Evolutionary conservation across 495 filamentous ascomycete genomes (phyloP).

Genomic region (Penicillium bialowiezense): DNA sequence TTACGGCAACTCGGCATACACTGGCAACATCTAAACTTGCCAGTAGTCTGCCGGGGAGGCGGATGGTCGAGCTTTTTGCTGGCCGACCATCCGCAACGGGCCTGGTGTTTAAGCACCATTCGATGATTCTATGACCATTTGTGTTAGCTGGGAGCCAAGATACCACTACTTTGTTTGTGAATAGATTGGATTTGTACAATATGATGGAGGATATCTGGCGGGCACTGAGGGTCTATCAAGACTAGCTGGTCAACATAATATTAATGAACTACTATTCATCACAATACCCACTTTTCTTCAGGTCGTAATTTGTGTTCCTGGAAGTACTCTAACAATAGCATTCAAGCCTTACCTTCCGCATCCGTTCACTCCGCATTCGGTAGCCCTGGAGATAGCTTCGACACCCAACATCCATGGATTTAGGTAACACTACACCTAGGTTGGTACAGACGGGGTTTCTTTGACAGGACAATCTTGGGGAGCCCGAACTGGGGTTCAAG

Average conservation of each 20-base stretch:
- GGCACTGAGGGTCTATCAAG: constrained; percentile 1
- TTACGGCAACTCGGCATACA: constrained; percentile 41
- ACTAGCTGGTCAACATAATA: constrained; percentile 3
- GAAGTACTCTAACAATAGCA: neutral
- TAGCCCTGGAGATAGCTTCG: too few species aligned
- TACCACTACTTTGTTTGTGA: constrained; percentile 23
- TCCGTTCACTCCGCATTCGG: neutral
- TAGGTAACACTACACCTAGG: too few species aligned
- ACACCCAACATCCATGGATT: too few species aligned
- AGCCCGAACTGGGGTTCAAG: too few species aligned
- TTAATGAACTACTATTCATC: constrained; percentile 1
- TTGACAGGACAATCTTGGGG: too few species aligned
- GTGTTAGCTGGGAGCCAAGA: constrained; percentile 15
- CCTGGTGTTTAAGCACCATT: neutral
- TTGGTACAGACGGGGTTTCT: too few species aligned
- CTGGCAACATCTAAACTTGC: constrained; percentile 29
- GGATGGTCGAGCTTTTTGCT: neutral
- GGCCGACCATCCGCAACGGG: neutral
- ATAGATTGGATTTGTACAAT: constrained; percentile 16
- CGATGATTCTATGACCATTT: constrained; percentile 26
- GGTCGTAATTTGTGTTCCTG: constrained; percentile 1
- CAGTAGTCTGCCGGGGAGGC: neutral
- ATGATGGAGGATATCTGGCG: constrained; percentile 12
- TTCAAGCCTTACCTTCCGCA: constrained; percentile 3
- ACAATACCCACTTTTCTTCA: too few species aligned